phyloP scores from a whole-genome alignment of 352 stramenopile species.

The Elongisporangium prolatum region DNA sequence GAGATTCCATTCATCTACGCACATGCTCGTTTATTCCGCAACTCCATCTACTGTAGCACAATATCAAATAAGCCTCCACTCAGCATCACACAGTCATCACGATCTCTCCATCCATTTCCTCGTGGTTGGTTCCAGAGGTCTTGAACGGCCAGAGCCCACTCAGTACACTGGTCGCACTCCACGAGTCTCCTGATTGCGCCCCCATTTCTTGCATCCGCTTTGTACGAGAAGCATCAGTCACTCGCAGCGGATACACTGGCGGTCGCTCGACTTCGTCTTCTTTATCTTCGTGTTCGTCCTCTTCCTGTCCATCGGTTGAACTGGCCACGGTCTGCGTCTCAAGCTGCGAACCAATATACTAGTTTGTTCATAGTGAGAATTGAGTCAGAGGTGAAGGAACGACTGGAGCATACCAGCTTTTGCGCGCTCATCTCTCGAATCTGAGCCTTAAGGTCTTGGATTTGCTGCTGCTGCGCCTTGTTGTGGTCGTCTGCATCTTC shows the following conservation, averaged over 20 bases:
- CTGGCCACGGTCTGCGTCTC: not conserved
- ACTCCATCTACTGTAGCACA: not conserved
- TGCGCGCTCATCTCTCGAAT: conserved; percentile 39
- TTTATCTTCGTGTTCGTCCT: not conserved
- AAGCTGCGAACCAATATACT: not conserved
- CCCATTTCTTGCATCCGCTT: conserved; percentile 17
- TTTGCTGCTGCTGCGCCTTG: conserved; percentile 64
- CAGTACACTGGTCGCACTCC: conserved; percentile 38
- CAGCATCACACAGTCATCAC: conserved; percentile 75
- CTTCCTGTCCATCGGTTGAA: not conserved
- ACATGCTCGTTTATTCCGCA: not conserved
- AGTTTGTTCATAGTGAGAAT: not conserved
- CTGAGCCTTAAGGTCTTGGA: conserved; percentile 72
- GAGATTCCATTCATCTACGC: not conserved
- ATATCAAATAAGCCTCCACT: not conserved
- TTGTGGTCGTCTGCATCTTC: conserved; percentile 80
- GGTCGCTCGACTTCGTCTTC: not conserved
- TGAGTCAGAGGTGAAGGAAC: not conserved
- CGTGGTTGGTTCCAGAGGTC: conserved; percentile 17
- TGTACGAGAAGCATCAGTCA: conserved; percentile 4
- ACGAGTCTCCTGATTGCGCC: conserved; percentile 32
- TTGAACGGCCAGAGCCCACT: conserved; percentile 38
- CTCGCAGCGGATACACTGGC: not conserved
- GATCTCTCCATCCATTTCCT: conserved; percentile 56
- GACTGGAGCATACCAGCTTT: conserved; percentile 24